Conservation (phyloP, 306 rosid genomes). For the Lagenaria siceraria region DNA sequence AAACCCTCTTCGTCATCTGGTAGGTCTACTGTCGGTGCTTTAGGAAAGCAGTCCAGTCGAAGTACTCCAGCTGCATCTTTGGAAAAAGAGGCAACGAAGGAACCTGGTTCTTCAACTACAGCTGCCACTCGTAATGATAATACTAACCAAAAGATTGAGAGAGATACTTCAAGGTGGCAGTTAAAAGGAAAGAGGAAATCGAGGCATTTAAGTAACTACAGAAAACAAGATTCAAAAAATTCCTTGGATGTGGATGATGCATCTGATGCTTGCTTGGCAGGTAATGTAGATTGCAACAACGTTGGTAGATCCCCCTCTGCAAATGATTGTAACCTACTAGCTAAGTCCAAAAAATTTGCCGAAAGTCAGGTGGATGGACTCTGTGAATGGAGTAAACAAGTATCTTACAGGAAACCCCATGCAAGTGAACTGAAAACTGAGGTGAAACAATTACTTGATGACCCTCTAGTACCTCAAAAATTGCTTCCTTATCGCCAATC, state of each 20-base stretch:
- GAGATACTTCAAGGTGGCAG: constrained; percentile 90
- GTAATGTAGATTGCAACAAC: constrained; percentile 28
- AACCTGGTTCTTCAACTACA: constrained; percentile 36
- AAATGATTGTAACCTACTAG: constrained; percentile 12
- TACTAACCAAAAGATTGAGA: constrained; percentile 36
- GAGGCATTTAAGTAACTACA: constrained; percentile 45
- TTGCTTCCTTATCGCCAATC: constrained; percentile 74
- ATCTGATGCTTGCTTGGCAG: constrained; percentile 36
- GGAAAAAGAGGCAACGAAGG: constrained; percentile 35
- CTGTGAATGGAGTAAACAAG: constrained; percentile 34
- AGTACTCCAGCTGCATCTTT: constrained; percentile 31
- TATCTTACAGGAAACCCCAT: constrained; percentile 7
- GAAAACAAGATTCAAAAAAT: constrained; percentile 49
- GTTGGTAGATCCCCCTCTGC: constrained; percentile 24
- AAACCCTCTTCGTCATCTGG: constrained; percentile 39
- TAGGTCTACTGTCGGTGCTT: constrained; percentile 29
- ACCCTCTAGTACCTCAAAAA: constrained; percentile 46
- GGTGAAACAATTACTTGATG: constrained; percentile 40
- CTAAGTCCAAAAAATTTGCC: constrained; percentile 32
- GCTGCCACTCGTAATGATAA: constrained; percentile 21
- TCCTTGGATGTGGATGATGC: constrained; percentile 33
- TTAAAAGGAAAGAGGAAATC: constrained; percentile 87
- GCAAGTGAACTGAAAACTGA: constrained; percentile 4
- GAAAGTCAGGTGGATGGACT: constrained; percentile 21
- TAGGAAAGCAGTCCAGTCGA: constrained; percentile 35